A percentile compares a stretch with the other conserved stretches of the same genome.
Evolutionary conservation across 768 basidiomycete species (phyloP).

Genomic region (Podaxis sp.): DNA sequence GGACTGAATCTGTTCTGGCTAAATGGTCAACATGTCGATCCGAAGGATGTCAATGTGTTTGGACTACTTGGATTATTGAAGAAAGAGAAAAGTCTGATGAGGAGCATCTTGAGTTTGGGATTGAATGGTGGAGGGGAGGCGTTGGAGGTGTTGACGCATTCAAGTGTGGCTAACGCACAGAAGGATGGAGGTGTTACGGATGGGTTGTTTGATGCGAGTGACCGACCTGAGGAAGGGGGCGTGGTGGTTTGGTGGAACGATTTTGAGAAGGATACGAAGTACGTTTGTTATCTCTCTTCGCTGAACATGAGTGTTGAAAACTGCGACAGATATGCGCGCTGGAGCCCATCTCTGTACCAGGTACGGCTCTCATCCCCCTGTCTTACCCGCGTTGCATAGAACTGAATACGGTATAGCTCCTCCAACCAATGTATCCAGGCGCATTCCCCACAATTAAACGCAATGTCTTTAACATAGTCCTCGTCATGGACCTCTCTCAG

Average conservation of each 20-base stretch:
- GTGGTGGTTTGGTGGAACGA: constrained; percentile 90
- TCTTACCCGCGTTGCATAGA: background rate
- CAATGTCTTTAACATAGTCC: constrained; percentile 82
- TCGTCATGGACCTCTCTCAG: constrained; percentile 77
- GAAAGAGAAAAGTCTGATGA: constrained; percentile 63
- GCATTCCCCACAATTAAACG: constrained; percentile 67
- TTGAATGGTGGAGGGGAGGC: constrained; percentile 55
- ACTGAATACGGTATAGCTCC: constrained; percentile 39
- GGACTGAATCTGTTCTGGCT: constrained; percentile 69
- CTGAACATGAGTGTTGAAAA: background rate
- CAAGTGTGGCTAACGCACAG: constrained; percentile 47
- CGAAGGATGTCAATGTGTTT: constrained; percentile 68
- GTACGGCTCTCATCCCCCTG: constrained; percentile 28
- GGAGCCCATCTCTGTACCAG: constrained; percentile 43
- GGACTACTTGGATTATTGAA: constrained; percentile 66
- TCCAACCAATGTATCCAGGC: constrained; percentile 78
- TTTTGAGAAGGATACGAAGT: constrained; percentile 77
- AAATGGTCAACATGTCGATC: constrained; percentile 64
- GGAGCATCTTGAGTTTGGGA: constrained; percentile 56
- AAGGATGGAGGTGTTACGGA: constrained; percentile 48
- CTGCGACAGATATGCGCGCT: constrained; percentile 43
- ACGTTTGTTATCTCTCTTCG: constrained; percentile 19
- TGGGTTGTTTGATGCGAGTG: constrained; percentile 88
- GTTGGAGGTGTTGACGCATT: constrained; percentile 68
- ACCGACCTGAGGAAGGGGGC: constrained; percentile 71